Evolutionary conservation across 495 filamentous ascomycete species (phyloP), one percentile per base, ranked within the genome.

Genomic region (Thermochaetoides thermophila): DNA sequence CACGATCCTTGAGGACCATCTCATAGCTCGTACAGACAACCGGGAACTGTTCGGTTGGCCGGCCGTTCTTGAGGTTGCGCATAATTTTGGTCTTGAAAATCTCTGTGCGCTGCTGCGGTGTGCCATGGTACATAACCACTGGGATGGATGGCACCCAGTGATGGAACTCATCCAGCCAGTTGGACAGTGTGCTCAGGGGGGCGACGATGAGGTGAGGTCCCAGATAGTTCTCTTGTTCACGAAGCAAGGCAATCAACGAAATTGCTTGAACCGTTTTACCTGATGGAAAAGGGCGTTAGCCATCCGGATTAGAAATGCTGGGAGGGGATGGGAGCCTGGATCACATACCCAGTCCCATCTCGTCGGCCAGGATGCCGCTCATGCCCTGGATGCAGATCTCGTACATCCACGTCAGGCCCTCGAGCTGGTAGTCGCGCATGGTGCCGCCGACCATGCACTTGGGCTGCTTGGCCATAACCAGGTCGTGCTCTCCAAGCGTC

Each of bases 141-240:
- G 86, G 82, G 29, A 95, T 86, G 4, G 64, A 63, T 0, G 89
- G 89, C 3, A 81, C 81, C 81, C 86, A 96, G 48, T 78, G 75
- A 6, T 70, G 67, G 49, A 96, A 94, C 49, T 97, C 89, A 29
- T 86, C 78, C n/a, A 92, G 73, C 89, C 89, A 97, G 47, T 94
- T 96, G 29, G 78, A 87, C 14, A 94, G 61, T 0, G 89, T 95
- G 44, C 84, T 94, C 28, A 97, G 58, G 0, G 89, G 89, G 4
- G 84, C 86, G 17, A 85, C 71, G 33, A 97, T 81, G 18, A 97
- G 52, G 50, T 94, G 92, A 0, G 89, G 89, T 0, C 89, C 89
- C 10, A 61, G 49, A 27, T 84, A 81, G 11, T 76, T 69, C 30
- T 84, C 76, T 35, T 85, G 78, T 49, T 93, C 85, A 49, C 86